Percentiles rank a stretch among this genome's conserved stretches.
Evolutionary conservation across 129 eudicot species (phyloP).

Genomic region (Rutidosis leptorrhynchoides): DNA sequence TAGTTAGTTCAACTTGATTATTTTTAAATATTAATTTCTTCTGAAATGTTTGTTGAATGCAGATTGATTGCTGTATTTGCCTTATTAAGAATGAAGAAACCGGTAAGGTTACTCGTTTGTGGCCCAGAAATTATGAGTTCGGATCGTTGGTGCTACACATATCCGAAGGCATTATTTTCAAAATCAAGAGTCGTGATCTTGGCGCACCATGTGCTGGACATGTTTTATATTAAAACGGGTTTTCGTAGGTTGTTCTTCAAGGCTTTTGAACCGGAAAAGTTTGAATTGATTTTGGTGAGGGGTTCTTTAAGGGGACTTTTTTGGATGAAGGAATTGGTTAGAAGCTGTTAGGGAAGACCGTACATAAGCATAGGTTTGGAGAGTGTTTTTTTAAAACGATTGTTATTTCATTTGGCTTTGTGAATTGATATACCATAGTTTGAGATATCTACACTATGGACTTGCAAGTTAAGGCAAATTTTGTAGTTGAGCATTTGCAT

Average conservation of each 20-base stretch:
- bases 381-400: not conserved
- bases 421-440: not conserved
- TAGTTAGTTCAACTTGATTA: not conserved
- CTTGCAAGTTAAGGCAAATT: conserved; percentile 22
- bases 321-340: not conserved
- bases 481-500: conserved; percentile 4
- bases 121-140: not conserved
- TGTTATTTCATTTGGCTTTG: not conserved
- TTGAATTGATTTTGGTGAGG: conserved; percentile 5
- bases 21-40: not conserved
- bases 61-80: conserved; percentile 7
- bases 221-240: not conserved
- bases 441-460: not conserved
- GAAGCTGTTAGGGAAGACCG: conserved; percentile 5
- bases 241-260: conserved; percentile 10
- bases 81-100: conserved; percentile 14
- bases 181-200: conserved; percentile 1
- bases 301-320: not conserved
- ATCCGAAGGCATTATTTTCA: not conserved
- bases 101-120: conserved; percentile 7
- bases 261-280: conserved; percentile 3
- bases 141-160: conserved; percentile 17
- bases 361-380: conserved; percentile 15
- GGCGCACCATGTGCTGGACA: not conserved
- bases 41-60: conserved; percentile 2